Evolutionary conservation across 1,284 basidiomycete species (phyloP).

Genomic region (Tilletia indica): DNA sequence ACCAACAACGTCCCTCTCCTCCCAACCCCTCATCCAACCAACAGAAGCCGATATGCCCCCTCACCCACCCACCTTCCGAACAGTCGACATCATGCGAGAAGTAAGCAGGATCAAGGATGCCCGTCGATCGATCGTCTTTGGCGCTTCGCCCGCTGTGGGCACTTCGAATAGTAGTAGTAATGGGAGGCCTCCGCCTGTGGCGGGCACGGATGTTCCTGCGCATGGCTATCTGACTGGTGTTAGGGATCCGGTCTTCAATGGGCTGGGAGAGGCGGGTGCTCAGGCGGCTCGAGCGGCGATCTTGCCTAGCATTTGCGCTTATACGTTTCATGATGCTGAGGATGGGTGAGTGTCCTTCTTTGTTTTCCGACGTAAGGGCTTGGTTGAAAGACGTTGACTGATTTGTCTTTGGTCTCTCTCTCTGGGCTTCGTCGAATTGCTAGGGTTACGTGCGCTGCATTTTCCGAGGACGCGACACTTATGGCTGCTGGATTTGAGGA

Average conservation of each 20-base stretch:
- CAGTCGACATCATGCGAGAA: conserved; percentile 84
- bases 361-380: not conserved
- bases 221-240: conserved; percentile 36
- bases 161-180: not conserved
- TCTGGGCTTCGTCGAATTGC: conserved; percentile 6
- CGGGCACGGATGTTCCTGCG: conserved; percentile 36
- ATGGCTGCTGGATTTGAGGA: conserved; percentile 95
- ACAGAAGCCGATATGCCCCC: conserved; percentile 70
- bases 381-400: too few species aligned
- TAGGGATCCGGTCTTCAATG: conserved; percentile 37
- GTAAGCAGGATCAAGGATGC: conserved; percentile 86
- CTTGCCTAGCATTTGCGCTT: conserved; percentile 52
- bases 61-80: conserved; percentile 73
- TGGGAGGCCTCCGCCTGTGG: not conserved
- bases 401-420: not conserved
- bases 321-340: conserved; percentile 54
- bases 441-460: conserved; percentile 80
- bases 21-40: not conserved
- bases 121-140: conserved; percentile 53
- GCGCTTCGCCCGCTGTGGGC: conserved; percentile 51
- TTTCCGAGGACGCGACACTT: conserved; percentile 87
- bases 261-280: conserved; percentile 39
- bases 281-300: conserved; percentile 42
- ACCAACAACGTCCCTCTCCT: too few species aligned
- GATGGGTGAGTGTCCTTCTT: conserved; percentile 58